Base-by-base conservation (phyloP, 345 rosid species). In the Citrus reticulata region DNA sequence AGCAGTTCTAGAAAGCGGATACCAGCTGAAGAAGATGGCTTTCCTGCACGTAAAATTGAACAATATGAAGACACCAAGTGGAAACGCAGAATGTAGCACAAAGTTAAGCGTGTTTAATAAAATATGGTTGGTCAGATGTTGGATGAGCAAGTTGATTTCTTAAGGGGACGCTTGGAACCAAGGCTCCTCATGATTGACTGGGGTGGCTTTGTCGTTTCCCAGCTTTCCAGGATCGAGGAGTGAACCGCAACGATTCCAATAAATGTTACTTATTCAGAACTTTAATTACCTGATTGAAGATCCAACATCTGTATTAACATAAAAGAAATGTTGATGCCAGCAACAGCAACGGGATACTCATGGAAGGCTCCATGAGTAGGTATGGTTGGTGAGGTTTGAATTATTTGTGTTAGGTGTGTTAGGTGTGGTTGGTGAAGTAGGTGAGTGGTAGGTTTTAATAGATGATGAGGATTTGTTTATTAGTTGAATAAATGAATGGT, bases 231-330 rank as follows among this genome's bases (percentile, higher is more conserved):
- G 11, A 54, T 7, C 4, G 2, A 8, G 7, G 27, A 51, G 17
- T 29, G 39, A 20, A 42, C 57, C 6, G 27, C 9, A 69, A 25
- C 7, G 42, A 46, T 60, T 60, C 58, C 46, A 25, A 9, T 74
- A 17, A 27, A 30, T 9, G 29, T 58, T 40, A 32, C 64, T 30
- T 27, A 62, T 70, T 72, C 20, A 37, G 72, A 82, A 46, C 62
- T 68, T 78, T 51, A 5, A 40, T 74, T 86, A 90, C 98, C 99
- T 86, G 97, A 85, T 59, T 93, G 97, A 74, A 94, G 91, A 82
- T 92, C 98, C 86, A 96, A 68, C 97, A 93, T 91, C 75, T 94
- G 97, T 32, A 85, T 89, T 83, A 94, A 79, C 95, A 88, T 92
- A 25, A 25, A 25, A 25, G 25, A 25, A 25, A 25, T 25, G 25